Evolutionary conservation across 2,329 filamentous ascomycete genomes (phyloP), one percentile per base, ranked within the genome.

Genomic region (Pseudogymnoascus sp.): DNA sequence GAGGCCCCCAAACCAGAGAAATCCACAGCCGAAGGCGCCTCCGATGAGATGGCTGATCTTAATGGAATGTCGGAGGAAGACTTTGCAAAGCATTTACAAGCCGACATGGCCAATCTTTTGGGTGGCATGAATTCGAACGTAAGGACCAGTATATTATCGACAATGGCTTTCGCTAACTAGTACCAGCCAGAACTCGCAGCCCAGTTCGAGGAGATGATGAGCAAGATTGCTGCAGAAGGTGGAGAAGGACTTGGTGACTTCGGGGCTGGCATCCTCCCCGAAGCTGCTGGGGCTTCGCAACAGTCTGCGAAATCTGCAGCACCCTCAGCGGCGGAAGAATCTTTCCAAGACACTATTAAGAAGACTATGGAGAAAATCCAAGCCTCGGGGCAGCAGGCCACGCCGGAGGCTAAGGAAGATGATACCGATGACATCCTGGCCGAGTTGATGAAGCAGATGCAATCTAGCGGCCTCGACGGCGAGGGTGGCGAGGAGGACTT

Each of bases 301-400:
- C 61, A 71, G 6, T 67, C 73, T 2, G 61, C 63, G 59, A 63
- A 64, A 31, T 28, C 67, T 31, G 60, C 73, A 4, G 65, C 72
- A 16, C 62, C 69, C 25, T 64, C 73, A 31, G 64, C 71, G 1
- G 66, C 79, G 40, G 87, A 90, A 41, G 85, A 87, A 55, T 85
- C 83, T 0, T 99, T 99, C 75, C 91, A 96, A 72, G 92, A 96
- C 64, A 96, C 91, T 0, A 97, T 99, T 70, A 87, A 89, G 64
- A 87, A 87, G 69, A 97, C 95, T 0, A 97, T 99, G 89, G 91
- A 96, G 76, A 89, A 95, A 59, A 96, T 99, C 91, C 90, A 96
- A 71, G 85, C 85, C 35, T 96, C 92, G 0, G 92, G 90, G 1
- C 88, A 93, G 41, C 88, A 92, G 68, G 93, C 93, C 3, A 92